Evolutionary conservation across 345 rosid species (phyloP).

Genomic region (Gossypium sturtianum): DNA sequence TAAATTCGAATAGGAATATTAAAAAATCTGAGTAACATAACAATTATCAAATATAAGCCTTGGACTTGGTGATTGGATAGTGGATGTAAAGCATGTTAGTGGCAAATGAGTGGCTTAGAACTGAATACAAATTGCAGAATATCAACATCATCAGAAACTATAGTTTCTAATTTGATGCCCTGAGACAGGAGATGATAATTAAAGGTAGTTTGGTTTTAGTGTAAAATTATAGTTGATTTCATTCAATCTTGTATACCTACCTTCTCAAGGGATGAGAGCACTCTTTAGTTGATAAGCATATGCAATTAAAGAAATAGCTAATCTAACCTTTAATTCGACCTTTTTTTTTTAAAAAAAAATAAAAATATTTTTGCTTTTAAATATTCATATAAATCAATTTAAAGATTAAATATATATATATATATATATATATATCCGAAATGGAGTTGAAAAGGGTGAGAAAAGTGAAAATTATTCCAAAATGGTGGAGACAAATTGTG

Average conservation of each 20-base stretch:
- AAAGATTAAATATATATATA: too few species aligned
- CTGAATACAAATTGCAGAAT: neutral
- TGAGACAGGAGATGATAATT: neutral
- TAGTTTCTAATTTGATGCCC: neutral
- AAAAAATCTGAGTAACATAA: too few species aligned
- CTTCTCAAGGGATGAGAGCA: neutral
- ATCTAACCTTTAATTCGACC: too few species aligned
- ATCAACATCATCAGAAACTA: neutral
- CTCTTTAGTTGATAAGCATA: neutral
- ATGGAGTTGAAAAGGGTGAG: too few species aligned
- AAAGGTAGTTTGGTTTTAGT: neutral
- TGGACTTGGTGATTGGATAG: too few species aligned
- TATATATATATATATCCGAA: too few species aligned
- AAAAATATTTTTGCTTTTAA: neutral
- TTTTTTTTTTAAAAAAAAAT: neutral
- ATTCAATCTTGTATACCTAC: neutral
- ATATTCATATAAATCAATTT: neutral
- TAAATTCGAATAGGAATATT: too few species aligned
- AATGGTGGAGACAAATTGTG: slow-evolving; percentile 8
- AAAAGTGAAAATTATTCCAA: neutral
- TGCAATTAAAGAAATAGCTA: neutral
- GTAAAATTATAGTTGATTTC: neutral
- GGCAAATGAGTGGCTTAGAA: slow-evolving; percentile 2
- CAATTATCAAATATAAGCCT: too few species aligned
- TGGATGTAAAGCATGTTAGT: too few species aligned